Evolutionary conservation across 2,329 filamentous ascomycete species (phyloP).

Genomic region (Botrytis cinerea): DNA sequence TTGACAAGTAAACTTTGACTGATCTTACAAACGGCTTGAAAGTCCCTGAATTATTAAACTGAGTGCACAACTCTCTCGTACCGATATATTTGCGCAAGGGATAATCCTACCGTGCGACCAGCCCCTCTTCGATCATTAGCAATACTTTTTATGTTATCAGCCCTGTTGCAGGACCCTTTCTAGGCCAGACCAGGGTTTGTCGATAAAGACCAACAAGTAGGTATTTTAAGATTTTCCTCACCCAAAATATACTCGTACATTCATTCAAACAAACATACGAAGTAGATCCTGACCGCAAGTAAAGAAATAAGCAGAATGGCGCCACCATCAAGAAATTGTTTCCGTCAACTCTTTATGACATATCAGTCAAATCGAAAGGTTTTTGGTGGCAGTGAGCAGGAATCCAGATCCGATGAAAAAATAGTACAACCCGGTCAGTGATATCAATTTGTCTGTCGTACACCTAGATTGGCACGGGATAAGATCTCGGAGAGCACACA

Average conservation of each 20-base stretch:
- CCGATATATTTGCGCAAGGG: not conserved
- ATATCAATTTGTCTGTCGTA: not conserved
- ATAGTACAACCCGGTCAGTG: not conserved
- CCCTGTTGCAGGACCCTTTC: not conserved
- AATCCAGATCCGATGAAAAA: not conserved
- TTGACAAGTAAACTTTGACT: not conserved
- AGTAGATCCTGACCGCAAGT: not conserved
- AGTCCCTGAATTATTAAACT: not conserved
- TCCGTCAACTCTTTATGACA: constrained; percentile 3
- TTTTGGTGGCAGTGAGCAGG: not conserved
- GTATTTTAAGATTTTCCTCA: not conserved
- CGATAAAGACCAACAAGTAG: not conserved
- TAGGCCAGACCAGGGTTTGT: not conserved
- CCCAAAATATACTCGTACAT: not conserved
- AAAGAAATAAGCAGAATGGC: constrained; percentile 1
- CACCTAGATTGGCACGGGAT: not conserved
- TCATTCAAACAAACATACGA: not conserved
- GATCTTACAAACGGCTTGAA: not conserved
- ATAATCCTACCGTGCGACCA: not conserved
- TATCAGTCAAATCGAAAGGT: not conserved
- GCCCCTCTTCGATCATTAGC: not conserved
- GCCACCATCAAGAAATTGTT: constrained; percentile 7
- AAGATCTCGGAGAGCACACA: not conserved
- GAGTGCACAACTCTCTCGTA: not conserved
- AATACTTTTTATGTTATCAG: constrained; percentile 4